Evolutionary conservation across 2,329 filamentous ascomycete genomes (phyloP).

Genomic region (Pezicula rhizophila): DNA sequence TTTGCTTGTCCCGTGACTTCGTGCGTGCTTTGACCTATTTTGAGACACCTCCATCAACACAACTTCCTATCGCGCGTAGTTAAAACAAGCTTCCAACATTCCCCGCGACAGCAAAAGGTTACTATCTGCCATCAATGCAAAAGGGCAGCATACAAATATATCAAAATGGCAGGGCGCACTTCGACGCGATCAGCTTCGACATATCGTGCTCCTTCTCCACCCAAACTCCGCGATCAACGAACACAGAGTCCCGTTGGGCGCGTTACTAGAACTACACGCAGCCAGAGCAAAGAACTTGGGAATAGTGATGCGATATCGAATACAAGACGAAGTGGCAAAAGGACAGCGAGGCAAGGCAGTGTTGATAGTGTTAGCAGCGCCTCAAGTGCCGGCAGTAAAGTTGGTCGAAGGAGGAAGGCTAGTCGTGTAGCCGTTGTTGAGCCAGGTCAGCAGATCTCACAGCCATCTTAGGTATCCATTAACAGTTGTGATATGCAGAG

Average conservation of each 20-base stretch:
- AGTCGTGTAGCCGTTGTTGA: slow-evolving; percentile 5
- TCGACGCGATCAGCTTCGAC: slow-evolving; percentile 14
- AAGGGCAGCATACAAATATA: background rate
- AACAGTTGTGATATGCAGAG: slow-evolving; percentile 15
- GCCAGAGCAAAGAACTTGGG: slow-evolving; percentile 31
- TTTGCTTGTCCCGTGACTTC: too few species aligned
- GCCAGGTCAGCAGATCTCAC: slow-evolving; percentile 10
- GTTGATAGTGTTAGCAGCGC: slow-evolving; percentile 18
- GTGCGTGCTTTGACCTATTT: too few species aligned
- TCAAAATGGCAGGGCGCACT: slow-evolving; percentile 7
- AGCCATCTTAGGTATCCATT: background rate
- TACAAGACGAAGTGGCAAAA: slow-evolving; percentile 2
- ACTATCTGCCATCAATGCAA: background rate
- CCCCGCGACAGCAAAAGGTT: background rate
- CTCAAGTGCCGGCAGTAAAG: slow-evolving; percentile 10
- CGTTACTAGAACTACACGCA: slow-evolving; percentile 28
- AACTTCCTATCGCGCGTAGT: too few species aligned
- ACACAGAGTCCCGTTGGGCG: slow-evolving; percentile 15
- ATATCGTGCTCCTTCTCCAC: slow-evolving; percentile 22
- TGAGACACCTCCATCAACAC: too few species aligned
- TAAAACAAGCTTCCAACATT: too few species aligned
- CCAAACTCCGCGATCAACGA: slow-evolving; percentile 9
- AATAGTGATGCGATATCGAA: slow-evolving; percentile 6
- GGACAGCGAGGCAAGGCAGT: slow-evolving; percentile 14
- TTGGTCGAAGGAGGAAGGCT: slow-evolving; percentile 13